Conservation (phyloP, 805 yeast genomes). For the Pichia thaimueangensis region DNA sequence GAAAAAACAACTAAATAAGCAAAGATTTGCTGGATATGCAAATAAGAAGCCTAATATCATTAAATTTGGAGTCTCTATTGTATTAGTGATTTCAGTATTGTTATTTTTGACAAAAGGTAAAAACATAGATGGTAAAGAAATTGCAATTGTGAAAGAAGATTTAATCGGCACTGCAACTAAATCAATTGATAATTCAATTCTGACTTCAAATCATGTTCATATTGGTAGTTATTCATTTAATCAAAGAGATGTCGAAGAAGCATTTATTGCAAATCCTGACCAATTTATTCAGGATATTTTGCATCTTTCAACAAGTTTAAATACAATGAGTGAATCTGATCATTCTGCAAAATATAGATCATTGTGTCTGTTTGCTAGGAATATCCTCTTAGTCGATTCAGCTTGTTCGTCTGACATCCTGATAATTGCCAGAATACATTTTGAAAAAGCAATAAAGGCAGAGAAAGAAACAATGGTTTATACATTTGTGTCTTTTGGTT, state of each 20-base stretch:
- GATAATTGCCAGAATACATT: background rate
- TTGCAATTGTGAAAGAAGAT: too few relatives aligned
- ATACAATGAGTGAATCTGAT: background rate
- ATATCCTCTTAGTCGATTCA: background rate
- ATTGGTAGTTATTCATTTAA: background rate
- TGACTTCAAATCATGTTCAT: background rate
- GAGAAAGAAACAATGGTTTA: background rate
- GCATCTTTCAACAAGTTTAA: background rate
- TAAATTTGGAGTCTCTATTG: too few relatives aligned
- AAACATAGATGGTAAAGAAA: too few relatives aligned
- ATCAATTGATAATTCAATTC: too few relatives aligned
- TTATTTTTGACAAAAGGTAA: too few relatives aligned
- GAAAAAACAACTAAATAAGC: too few relatives aligned
- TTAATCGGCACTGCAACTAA: too few relatives aligned
- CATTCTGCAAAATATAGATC: background rate
- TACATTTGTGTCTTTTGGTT: background rate
- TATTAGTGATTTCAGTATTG: too few relatives aligned
- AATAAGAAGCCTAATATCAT: too few relatives aligned
- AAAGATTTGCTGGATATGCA: too few relatives aligned
- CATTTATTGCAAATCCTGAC: background rate
- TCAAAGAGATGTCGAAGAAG: slow-evolving; percentile 1
- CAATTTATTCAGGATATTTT: background rate
- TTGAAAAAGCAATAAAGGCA: background rate
- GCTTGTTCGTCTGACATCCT: background rate
- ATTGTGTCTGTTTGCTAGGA: background rate